Evolutionary conservation across 2,329 filamentous ascomycete species (phyloP).

Genomic region (Aspergillus sp.): DNA sequence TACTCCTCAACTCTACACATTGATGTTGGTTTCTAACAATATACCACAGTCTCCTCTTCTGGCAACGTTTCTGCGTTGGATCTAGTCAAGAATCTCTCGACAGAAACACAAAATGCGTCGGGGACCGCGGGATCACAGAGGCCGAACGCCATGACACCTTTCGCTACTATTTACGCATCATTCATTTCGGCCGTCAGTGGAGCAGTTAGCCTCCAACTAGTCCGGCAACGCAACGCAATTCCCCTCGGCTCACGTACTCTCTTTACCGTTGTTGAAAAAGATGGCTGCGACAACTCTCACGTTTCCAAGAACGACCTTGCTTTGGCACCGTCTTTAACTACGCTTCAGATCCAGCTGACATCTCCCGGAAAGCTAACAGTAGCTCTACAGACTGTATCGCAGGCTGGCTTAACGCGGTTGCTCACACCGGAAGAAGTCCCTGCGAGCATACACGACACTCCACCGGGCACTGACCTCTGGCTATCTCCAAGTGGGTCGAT

Average conservation of each 20-base stretch:
- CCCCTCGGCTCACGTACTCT: constrained; percentile 45
- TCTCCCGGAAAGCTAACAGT: constrained; percentile 39
- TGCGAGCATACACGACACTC: constrained; percentile 18
- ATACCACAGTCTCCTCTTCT: constrained; percentile 34
- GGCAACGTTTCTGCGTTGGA: constrained; percentile 38
- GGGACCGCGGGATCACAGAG: background rate
- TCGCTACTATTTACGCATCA: constrained; percentile 40
- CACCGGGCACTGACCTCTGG: constrained; percentile 41
- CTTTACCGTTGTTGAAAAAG: constrained; percentile 37
- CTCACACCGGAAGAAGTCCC: constrained; percentile 22
- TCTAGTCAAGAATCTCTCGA: constrained; percentile 38
- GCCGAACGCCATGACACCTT: constrained; percentile 10
- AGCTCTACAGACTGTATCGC: constrained; percentile 38
- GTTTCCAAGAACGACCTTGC: constrained; percentile 29
- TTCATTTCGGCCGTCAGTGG: constrained; percentile 44
- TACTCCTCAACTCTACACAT: background rate
- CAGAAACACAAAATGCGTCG: constrained; percentile 27
- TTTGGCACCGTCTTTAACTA: constrained; percentile 36
- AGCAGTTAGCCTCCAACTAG: constrained; percentile 39
- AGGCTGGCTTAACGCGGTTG: constrained; percentile 39
- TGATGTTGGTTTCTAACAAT: constrained; percentile 4
- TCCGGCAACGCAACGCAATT: constrained; percentile 38
- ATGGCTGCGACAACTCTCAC: constrained; percentile 32
- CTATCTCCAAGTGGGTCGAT: constrained; percentile 43
- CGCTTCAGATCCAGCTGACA: constrained; percentile 41